A percentile compares a stretch with the other conserved stretches of the same genome.
These are phyloP conservation scores for Xylaria palmicola DNA, from an alignment of 495 filamentous ascomycete genomes.

Conservation along the genomic window DNA sequence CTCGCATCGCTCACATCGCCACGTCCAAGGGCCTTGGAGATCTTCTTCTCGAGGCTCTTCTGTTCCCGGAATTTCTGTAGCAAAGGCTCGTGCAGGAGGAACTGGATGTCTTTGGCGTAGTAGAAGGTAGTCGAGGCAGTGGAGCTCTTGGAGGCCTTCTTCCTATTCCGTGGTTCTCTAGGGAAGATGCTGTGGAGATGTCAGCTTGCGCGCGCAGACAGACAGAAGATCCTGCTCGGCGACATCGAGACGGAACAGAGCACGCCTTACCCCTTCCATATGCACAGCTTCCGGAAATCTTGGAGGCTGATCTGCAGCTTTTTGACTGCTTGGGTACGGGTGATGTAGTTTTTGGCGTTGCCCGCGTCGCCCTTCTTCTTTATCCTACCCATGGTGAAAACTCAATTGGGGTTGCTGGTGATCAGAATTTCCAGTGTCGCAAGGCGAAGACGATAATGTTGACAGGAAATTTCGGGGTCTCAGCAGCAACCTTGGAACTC, in stretches of 20 bases:
- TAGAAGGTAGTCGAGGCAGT: slow-evolving; percentile 95
- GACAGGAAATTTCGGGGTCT: slow-evolving; percentile 7
- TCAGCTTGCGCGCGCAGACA: too few species aligned
- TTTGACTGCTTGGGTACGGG: slow-evolving; percentile 90
- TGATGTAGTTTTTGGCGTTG: slow-evolving; percentile 97
- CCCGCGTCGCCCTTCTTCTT: slow-evolving; percentile 96
- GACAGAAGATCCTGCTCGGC: too few species aligned
- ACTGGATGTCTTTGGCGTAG: slow-evolving; percentile 98
- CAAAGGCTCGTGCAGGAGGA: slow-evolving; percentile 94
- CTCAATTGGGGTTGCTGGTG: slow-evolving; percentile 7
- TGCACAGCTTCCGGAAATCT: slow-evolving; percentile 96
- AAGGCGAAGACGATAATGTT: not conserved
- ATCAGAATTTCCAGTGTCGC: not conserved
- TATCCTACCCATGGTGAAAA: slow-evolving; percentile 69
- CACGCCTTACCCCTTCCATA: slow-evolving; percentile 74
- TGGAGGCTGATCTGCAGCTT: slow-evolving; percentile 96
- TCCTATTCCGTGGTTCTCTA: slow-evolving; percentile 91
- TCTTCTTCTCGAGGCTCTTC: slow-evolving; percentile 95
- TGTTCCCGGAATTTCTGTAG: slow-evolving; percentile 94
- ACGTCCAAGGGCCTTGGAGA: slow-evolving; percentile 82
- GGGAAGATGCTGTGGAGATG: slow-evolving; percentile 77
- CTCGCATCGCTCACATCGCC: slow-evolving; percentile 85
- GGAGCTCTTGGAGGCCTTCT: slow-evolving; percentile 89
- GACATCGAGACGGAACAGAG: slow-evolving; percentile 35
- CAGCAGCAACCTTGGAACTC: not conserved